These are phyloP conservation scores for Tylopilus felleus DNA, from an alignment of 768 basidiomycete genomes.

Conservation along the genomic window DNA sequence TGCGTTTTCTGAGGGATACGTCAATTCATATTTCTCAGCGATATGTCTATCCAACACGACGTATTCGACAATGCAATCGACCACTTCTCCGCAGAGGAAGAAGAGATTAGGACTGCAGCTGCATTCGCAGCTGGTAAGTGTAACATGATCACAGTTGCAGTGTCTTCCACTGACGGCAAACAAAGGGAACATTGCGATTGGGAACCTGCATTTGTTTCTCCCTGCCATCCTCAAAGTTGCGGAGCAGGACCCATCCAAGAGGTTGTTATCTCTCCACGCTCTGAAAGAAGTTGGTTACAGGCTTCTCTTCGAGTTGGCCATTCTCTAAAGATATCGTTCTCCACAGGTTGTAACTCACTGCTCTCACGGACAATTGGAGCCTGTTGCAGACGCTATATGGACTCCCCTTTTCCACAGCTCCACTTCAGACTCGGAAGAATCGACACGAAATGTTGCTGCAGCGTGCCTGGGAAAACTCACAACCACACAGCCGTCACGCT, in stretches of 20 bases:
- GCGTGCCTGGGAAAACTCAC: conserved; percentile 96
- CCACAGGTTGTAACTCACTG: conserved; percentile 87
- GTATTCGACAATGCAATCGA: conserved; percentile 73
- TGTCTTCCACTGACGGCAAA: not conserved
- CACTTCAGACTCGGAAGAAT: conserved; percentile 79
- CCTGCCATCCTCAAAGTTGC: conserved; percentile 79
- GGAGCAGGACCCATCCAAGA: conserved; percentile 70
- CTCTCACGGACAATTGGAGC: conserved; percentile 77
- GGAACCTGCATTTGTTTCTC: conserved; percentile 83
- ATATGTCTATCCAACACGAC: conserved; percentile 79
- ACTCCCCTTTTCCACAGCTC: conserved; percentile 88
- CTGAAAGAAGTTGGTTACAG: conserved; percentile 72
- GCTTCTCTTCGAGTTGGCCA: not conserved
- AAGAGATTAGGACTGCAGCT: conserved; percentile 86
- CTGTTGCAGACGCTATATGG: conserved; percentile 89
- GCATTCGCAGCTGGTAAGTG: conserved; percentile 85
- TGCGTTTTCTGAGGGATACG: not conserved
- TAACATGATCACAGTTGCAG: not conserved
- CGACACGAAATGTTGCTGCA: conserved; percentile 90
- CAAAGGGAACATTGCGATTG: conserved; percentile 95
- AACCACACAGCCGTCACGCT: conserved; percentile 84
- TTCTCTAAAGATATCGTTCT: not conserved
- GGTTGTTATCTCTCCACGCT: conserved; percentile 85
- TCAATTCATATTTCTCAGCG: conserved; percentile 46
- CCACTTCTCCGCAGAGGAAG: conserved; percentile 72